These are phyloP conservation scores for Chytriomyces confervae DNA, from an alignment of 192 early-diverging fungal genomes.

Conservation along the genomic window DNA sequence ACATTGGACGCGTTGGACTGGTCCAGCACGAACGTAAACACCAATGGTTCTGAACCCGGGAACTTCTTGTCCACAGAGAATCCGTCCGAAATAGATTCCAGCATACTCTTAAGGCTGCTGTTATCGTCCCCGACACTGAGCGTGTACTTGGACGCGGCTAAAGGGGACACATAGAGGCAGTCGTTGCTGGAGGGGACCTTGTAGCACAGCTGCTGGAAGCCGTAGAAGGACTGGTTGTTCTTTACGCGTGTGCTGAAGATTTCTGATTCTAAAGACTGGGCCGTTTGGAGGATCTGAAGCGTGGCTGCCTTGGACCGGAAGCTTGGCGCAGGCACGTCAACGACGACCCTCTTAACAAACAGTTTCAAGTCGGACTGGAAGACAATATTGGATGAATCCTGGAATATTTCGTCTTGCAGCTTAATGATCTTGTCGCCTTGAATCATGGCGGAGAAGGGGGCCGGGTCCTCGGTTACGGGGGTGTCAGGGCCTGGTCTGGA, in stretches of 20 bases:
- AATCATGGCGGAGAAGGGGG: constrained; percentile 9
- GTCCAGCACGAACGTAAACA: constrained; percentile 37
- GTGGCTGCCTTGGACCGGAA: neutral
- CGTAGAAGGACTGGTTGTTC: neutral
- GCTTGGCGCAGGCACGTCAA: constrained; percentile 14
- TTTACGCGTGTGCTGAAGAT: constrained; percentile 8
- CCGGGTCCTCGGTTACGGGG: neutral
- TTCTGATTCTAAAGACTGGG: constrained; percentile 9
- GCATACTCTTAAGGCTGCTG: neutral
- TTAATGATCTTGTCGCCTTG: constrained; percentile 7
- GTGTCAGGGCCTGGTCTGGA: neutral
- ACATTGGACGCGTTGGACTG: constrained; percentile 21
- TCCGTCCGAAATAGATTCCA: neutral
- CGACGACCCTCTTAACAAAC: constrained; percentile 17
- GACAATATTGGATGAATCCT: neutral
- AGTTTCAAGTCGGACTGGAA: constrained; percentile 30
- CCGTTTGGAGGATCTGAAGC: constrained; percentile 11
- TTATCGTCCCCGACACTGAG: neutral
- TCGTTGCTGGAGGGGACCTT: constrained; percentile 13
- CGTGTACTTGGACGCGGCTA: neutral
- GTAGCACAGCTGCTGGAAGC: constrained; percentile 20
- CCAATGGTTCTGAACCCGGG: constrained; percentile 13
- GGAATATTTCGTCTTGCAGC: constrained; percentile 29
- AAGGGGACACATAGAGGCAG: constrained; percentile 25
- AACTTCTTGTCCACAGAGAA: neutral